Conservation (phyloP, 495 filamentous ascomycete species). For the Letharia columbiana region DNA sequence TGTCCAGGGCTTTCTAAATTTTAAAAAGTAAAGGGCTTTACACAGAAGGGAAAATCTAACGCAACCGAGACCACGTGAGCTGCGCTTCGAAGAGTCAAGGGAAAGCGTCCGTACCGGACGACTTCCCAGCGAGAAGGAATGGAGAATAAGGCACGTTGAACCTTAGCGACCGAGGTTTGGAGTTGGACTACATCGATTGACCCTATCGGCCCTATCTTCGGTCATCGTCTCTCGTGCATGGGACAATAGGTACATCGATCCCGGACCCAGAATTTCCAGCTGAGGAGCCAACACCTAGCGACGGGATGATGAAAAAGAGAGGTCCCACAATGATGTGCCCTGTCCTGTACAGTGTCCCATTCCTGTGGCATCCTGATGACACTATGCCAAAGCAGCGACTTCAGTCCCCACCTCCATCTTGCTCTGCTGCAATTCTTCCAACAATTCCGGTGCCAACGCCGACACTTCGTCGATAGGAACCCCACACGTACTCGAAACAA, state of each 20-base stretch:
- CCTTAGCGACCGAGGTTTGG: not conserved
- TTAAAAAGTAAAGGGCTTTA: too few species aligned
- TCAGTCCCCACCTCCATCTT: slow-evolving; percentile 17
- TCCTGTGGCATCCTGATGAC: not conserved
- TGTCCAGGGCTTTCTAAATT: too few species aligned
- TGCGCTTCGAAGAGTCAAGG: too few species aligned
- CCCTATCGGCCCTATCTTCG: not conserved
- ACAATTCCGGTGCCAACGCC: slow-evolving; percentile 18
- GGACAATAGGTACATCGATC: not conserved
- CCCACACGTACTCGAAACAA: slow-evolving; percentile 21
- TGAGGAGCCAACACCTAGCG: not conserved
- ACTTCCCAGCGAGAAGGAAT: not conserved
- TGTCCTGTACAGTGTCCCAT: not conserved
- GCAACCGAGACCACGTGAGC: too few species aligned
- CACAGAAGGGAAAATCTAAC: too few species aligned
- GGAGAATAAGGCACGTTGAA: not conserved
- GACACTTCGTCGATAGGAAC: slow-evolving; percentile 17
- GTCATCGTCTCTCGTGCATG: not conserved
- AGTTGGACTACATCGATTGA: not conserved
- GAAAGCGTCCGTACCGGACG: too few species aligned
- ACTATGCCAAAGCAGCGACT: slow-evolving; percentile 7
- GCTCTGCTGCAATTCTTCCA: slow-evolving; percentile 21
- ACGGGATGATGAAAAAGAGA: not conserved
- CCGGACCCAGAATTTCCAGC: not conserved
- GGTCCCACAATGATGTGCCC: not conserved